A percentile compares a stretch with the other conserved stretches of the same genome.
Evolutionary conservation across 345 rosid genomes (phyloP).

Genomic region (Eucalyptus polyanthemos): DNA sequence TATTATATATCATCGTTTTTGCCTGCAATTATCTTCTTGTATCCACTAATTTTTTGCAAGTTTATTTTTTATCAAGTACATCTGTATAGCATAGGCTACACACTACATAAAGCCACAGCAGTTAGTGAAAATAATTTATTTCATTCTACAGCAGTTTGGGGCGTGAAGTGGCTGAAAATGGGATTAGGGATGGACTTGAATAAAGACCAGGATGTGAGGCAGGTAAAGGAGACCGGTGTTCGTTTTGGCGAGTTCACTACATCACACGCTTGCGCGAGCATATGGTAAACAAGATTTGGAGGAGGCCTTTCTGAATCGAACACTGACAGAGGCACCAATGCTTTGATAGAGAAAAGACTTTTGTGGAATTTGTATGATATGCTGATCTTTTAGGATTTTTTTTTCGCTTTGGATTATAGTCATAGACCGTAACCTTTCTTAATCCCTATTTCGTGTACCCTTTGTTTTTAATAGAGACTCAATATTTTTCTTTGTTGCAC

Average conservation of each 20-base stretch:
- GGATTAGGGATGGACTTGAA: not conserved
- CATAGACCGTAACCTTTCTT: not conserved
- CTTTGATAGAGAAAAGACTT: not conserved
- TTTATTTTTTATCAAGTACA: not conserved
- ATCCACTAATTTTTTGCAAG: not conserved
- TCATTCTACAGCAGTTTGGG: not conserved
- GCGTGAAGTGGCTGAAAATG: not conserved
- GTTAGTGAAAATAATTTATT: not conserved
- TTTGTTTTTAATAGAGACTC: not conserved
- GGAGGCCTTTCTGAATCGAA: not conserved
- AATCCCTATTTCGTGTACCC: not conserved
- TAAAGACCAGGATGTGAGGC: not conserved
- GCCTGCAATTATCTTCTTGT: too few species aligned
- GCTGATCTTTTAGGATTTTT: not conserved
- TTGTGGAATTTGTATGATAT: not conserved
- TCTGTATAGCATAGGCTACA: not conserved
- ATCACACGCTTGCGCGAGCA: fast-evolving
- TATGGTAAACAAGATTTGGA: not conserved
- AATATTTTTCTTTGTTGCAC: not conserved
- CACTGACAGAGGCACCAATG: not conserved
- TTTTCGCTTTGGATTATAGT: not conserved
- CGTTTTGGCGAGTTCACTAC: not conserved
- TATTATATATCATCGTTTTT: too few species aligned
- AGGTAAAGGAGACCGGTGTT: not conserved
- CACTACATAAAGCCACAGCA: not conserved